Evolutionary conservation across 1,284 basidiomycete genomes (phyloP), one percentile per base, ranked within the genome.

Genomic region (Cystobasidium pallidum): DNA sequence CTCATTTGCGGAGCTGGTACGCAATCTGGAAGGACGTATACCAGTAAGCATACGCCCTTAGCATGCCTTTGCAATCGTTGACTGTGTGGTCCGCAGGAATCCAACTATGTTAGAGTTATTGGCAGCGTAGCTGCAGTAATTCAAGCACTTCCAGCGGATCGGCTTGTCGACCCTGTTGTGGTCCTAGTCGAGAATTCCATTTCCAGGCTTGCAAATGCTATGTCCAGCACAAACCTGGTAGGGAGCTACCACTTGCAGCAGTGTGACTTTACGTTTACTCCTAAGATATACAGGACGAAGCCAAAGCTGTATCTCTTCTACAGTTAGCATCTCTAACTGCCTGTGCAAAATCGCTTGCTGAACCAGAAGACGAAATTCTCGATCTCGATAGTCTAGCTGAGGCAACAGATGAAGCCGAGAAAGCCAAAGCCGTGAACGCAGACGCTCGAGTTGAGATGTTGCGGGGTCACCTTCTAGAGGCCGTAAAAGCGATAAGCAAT

Each of bases 51-150:
- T 41, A 21, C 28, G 8, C 26, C 30, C n/a, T 32, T 39, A 21
- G 39, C 21, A 55, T n/a, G n/a, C n/a, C n/a, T n/a, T n/a, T n/a
- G n/a, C 15, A 21, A 36, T 41, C 8, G 41, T 34, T 43, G 41
- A 41, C 24, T 15, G 32, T 26, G 45, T 4, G 54, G 59, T 15
- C 2, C 13, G 15, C 49, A 76, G 74, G 61, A 75, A 39, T 59
- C 73, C 30, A 78, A 80, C 49, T 76, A 78, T n/a, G 73, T 73
- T 10, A 78, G 77, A 64, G 78, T 80, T 10, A 58, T 80, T 10
- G 78, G 78, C 34, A 74, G 76, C 21, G 79, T 79, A 0, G 75
- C 76, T 8, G 78, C 76, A 24, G 78, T 80, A 21, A 71, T 80
- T 15, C 78, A 79, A 54, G 79, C 79, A 2, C 47, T 79, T 17